Evolutionary conservation across 805 yeast species (phyloP).

Genomic region (Ogataea paradorogensis): DNA sequence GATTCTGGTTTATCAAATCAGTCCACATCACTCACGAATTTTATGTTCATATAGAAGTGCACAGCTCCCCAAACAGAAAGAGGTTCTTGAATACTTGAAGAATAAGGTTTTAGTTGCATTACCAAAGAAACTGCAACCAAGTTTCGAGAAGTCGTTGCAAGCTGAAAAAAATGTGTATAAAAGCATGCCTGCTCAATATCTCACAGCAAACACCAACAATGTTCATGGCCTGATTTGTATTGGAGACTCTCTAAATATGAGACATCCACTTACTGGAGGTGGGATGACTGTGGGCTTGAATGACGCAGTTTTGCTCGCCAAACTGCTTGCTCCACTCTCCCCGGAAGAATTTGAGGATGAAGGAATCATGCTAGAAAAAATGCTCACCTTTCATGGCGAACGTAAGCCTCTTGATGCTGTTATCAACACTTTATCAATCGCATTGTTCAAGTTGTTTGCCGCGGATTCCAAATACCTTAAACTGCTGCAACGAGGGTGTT

Average conservation of each 20-base stretch:
- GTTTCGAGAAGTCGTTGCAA: slow-evolving; percentile 63
- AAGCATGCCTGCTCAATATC: slow-evolving; percentile 91
- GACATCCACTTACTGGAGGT: slow-evolving; percentile 98
- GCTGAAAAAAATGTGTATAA: slow-evolving; percentile 51
- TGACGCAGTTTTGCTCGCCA: slow-evolving; percentile 71
- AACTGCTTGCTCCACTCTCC: slow-evolving; percentile 52
- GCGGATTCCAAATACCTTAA: slow-evolving; percentile 68
- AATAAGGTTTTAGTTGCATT: slow-evolving; percentile 61
- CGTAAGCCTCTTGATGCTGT: slow-evolving; percentile 81
- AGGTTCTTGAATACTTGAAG: slow-evolving; percentile 56
- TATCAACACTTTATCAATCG: slow-evolving; percentile 85
- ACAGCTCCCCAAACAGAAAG: slow-evolving; percentile 64
- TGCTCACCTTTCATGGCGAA: slow-evolving; percentile 68
- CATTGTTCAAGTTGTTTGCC: slow-evolving; percentile 85
- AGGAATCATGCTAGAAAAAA: slow-evolving; percentile 50
- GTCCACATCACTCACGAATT: slow-evolving; percentile 79
- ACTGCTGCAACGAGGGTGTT: slow-evolving; percentile 84
- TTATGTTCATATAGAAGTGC: slow-evolving; percentile 80
- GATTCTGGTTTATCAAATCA: slow-evolving; percentile 81
- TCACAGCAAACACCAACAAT: slow-evolving; percentile 71
- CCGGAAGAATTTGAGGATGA: slow-evolving; percentile 59
- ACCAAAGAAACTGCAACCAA: slow-evolving; percentile 63
- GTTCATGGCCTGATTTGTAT: slow-evolving; percentile 75
- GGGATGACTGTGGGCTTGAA: slow-evolving; percentile 98
- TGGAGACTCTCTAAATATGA: slow-evolving; percentile 95